phyloP scores from a whole-genome alignment of 495 filamentous ascomycete genomes.

The Aspergillus carlsbadensis region DNA sequence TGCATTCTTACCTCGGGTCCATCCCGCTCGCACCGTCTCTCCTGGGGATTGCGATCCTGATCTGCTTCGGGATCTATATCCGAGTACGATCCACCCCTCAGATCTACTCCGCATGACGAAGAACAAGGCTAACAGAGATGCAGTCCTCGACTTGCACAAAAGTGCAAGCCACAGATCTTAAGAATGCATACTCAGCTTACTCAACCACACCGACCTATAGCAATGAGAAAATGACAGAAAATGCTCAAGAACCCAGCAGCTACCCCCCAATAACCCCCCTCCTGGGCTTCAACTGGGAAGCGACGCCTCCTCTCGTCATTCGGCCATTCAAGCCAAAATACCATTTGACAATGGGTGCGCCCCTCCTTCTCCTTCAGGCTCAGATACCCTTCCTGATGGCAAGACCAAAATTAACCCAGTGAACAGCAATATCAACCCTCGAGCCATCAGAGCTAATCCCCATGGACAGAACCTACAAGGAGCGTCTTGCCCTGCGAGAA shows the following conservation, averaged over 20 bases:
- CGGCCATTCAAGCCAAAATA: constrained; percentile 72
- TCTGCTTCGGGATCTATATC: constrained; percentile 12
- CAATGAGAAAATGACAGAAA: neutral
- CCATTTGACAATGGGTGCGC: constrained; percentile 69
- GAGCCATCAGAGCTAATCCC: constrained; percentile 58
- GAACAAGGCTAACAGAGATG: neutral
- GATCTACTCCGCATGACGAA: neutral
- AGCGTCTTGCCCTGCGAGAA: constrained; percentile 52
- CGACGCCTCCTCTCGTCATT: constrained; percentile 57
- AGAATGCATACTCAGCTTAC: neutral
- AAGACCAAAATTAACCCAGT: too few relatives aligned
- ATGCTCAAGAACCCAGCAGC: neutral
- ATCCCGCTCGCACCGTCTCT: neutral
- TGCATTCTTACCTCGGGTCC: neutral
- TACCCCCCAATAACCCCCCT: constrained; percentile 52
- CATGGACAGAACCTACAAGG: constrained; percentile 62
- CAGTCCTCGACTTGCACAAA: neutral
- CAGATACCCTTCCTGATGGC: too few relatives aligned
- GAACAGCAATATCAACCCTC: constrained; percentile 42
- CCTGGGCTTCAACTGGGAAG: constrained; percentile 57
- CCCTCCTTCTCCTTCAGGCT: neutral
- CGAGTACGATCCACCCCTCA: constrained; percentile 9
- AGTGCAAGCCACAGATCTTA: neutral
- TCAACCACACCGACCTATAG: neutral
- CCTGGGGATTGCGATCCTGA: neutral